phyloP scores from a whole-genome alignment of 208 protist species.

The Perkinsela sp. region DNA sequence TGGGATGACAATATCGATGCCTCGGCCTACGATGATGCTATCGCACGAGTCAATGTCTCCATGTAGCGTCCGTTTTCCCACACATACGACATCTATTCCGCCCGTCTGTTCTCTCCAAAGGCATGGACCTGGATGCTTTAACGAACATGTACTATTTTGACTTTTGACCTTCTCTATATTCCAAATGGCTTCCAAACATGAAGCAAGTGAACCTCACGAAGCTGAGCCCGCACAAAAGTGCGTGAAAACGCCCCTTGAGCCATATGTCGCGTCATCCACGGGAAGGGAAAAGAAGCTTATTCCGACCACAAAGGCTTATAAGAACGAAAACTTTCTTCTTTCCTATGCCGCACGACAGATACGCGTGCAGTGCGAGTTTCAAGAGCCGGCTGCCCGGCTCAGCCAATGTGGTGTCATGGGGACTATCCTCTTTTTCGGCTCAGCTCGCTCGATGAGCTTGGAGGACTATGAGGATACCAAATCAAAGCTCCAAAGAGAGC shows the following conservation, averaged over 20 bases:
- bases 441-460: conserved; percentile 43
- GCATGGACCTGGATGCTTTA: too few species aligned
- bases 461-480: conserved; percentile 23
- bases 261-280: background rate
- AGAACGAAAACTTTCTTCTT: conserved; percentile 35
- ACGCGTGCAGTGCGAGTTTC: conserved; percentile 68
- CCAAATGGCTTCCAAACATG: too few species aligned
- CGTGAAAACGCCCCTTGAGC: background rate
- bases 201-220: too few species aligned
- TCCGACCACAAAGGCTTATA: conserved; percentile 59
- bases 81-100: too few species aligned
- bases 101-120: too few species aligned
- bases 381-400: conserved; percentile 43
- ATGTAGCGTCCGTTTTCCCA: too few species aligned
- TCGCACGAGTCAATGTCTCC: too few species aligned
- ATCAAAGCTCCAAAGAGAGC: conserved; percentile 5
- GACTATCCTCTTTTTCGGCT: conserved; percentile 68
- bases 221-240: too few species aligned
- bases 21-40: background rate
- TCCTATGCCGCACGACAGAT: conserved; percentile 33
- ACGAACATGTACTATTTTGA: too few species aligned
- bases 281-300: conserved; percentile 11
- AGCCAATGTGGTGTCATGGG: conserved; percentile 25
- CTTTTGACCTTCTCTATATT: too few species aligned
- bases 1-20: background rate